phyloP scores from a whole-genome alignment of 257 asterid species.

The Plectranthus barbatus region DNA sequence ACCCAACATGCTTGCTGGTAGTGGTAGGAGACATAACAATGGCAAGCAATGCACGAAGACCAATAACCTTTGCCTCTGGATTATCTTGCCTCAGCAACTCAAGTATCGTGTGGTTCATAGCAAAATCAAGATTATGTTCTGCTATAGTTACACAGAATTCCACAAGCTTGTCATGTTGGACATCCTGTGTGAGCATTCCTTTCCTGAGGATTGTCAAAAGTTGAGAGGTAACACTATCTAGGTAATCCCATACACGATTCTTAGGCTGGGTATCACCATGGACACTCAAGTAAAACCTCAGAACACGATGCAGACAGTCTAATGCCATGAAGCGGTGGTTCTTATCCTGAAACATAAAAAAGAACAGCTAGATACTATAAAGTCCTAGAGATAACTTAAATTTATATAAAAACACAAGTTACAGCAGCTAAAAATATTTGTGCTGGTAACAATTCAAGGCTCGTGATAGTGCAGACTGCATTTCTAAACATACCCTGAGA shows the following conservation, averaged over 20 bases:
- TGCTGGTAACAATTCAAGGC: neutral
- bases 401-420: neutral
- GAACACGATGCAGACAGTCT: conserved; percentile 92
- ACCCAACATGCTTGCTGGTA: conserved; percentile 81
- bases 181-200: conserved; percentile 96
- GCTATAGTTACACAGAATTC: conserved; percentile 97
- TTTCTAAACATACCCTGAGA: conserved; percentile 58
- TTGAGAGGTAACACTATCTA: conserved; percentile 97
- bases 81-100: conserved; percentile 96
- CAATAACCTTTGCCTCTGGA: conserved; percentile 98
- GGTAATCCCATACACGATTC: conserved; percentile 96
- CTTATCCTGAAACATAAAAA: conserved; percentile 71
- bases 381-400: neutral
- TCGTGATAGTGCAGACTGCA: conserved; percentile 3
- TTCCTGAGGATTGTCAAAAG: conserved; percentile 85
- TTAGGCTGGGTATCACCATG: conserved; percentile 91
- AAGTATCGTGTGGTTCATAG: conserved; percentile 89
- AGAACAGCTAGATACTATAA: conserved; percentile 11
- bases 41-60: conserved; percentile 98
- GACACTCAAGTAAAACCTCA: conserved; percentile 90
- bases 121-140: conserved; percentile 97
- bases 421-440: neutral
- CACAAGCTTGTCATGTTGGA: conserved; percentile 95
- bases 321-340: conserved; percentile 98
- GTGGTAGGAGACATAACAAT: conserved; percentile 96